Conservation (phyloP, 805 yeast genomes). For the Lachancea waltii region DNA sequence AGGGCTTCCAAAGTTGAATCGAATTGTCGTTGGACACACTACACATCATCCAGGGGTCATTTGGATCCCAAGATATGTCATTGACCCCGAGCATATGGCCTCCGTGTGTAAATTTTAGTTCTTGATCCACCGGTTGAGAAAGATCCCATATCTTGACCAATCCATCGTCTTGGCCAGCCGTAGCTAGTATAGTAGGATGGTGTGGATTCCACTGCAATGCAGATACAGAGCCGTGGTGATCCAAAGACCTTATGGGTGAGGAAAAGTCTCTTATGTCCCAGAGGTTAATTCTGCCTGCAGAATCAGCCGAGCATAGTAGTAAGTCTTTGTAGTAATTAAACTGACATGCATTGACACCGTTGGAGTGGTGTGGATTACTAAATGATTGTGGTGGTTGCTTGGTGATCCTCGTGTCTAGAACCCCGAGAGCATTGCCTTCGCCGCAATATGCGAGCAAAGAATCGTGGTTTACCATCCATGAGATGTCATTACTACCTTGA, state of each 20-base stretch:
- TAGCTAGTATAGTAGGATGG: slow-evolving; percentile 47
- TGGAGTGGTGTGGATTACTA: slow-evolving; percentile 12
- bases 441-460: slow-evolving; percentile 59
- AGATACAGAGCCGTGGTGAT: slow-evolving; percentile 49
- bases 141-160: slow-evolving; percentile 59
- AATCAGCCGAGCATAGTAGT: slow-evolving; percentile 63
- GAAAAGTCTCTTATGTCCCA: slow-evolving; percentile 58
- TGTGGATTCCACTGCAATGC: slow-evolving; percentile 69
- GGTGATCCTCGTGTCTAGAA: slow-evolving; percentile 48
- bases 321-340: slow-evolving; percentile 52
- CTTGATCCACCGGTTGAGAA: slow-evolving; percentile 24
- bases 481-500: slow-evolving; percentile 61
- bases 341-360: slow-evolving; percentile 51
- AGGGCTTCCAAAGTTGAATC: slow-evolving; percentile 80
- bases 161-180: slow-evolving; percentile 60
- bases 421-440: slow-evolving; percentile 47
- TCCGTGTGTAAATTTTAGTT: slow-evolving; percentile 58
- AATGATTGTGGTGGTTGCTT: slow-evolving; percentile 9
- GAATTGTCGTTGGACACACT: slow-evolving; percentile 82
- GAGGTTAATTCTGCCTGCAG: slow-evolving; percentile 46
- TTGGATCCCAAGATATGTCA: slow-evolving; percentile 77
- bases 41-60: slow-evolving; percentile 62
- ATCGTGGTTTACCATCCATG: slow-evolving; percentile 61
- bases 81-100: slow-evolving; percentile 87
- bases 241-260: slow-evolving; percentile 26